Evolutionary conservation across 345 rosid species (phyloP), one percentile per base, ranked within the genome.

Genomic region (Salix dunnii): DNA sequence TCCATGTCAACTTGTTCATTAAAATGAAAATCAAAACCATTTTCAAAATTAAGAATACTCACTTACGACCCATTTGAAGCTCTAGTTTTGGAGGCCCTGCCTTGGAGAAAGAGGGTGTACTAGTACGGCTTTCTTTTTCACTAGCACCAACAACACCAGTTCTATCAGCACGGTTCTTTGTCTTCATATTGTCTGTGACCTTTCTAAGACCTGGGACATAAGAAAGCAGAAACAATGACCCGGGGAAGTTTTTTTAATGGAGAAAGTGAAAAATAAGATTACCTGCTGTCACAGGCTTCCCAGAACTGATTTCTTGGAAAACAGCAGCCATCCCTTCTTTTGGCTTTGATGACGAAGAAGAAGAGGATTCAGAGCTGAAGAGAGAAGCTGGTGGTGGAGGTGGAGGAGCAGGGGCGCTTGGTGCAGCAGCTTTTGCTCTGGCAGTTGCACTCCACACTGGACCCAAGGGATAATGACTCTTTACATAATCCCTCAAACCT

Each of bases 31-130:
- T 67, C 48, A 61, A 58, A 67, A 38, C 35, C 55, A 6, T 58
- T 13, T 33, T 71, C 36, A 67, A 60, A 33, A 79, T 70, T 46
- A 60, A 1, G 40, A 42, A 68, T 27, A 88, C 97, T 79, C 75
- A 96, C 98, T 96, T 96, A 30, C 99, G 95, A 83, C 99, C 97
- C 97, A 92, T 89, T 84, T 94, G 97, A 86, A 96, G 94, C 91
- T 96, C 98, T 67, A 96, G 71, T 72, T 91, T 94, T 14, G 99
- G 97, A 69, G 98, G 98, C 74, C 92, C 97, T 48, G 84, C 79
- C 87, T 89, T 96, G 2, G 97, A 86, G 83, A 87, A 74, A 31
- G 92, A 85, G 42, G 91, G 80, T 71, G 89, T 72, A 81, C 76
- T 72, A 73, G 86, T 27, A 48, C 78, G 90, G 40, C 80, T 73